Evolutionary conservation across 495 filamentous ascomycete genomes (phyloP).

Genomic region (Letharia lupina): DNA sequence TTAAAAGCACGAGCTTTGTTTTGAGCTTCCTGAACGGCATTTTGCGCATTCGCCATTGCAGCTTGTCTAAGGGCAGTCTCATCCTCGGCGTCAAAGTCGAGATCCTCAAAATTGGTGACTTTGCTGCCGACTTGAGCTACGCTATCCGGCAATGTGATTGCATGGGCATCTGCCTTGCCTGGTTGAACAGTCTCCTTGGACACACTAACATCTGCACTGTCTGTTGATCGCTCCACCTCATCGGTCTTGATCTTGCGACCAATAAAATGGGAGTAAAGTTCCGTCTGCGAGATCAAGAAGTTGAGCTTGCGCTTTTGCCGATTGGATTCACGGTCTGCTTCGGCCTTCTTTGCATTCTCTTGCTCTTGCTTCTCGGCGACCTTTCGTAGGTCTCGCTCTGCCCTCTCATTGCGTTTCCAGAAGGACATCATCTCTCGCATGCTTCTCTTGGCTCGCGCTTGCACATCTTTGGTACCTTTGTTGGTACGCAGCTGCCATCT

Average conservation of each 20-base stretch:
- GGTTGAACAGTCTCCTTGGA: constrained; percentile 38
- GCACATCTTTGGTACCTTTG: constrained; percentile 96
- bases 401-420: constrained; percentile 98
- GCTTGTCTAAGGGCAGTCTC: constrained; percentile 72
- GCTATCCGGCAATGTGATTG: constrained; percentile 50
- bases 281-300: constrained; percentile 98
- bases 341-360: constrained; percentile 90
- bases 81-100: constrained; percentile 94
- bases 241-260: constrained; percentile 97
- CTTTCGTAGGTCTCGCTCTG: constrained; percentile 90
- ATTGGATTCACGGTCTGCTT: constrained; percentile 93
- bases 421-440: constrained; percentile 99
- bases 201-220: constrained; percentile 59
- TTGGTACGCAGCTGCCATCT: constrained; percentile 96
- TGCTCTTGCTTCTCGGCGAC: constrained; percentile 92
- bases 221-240: constrained; percentile 81
- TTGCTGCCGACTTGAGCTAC: constrained; percentile 52
- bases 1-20: constrained; percentile 89
- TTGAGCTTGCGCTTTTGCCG: constrained; percentile 97
- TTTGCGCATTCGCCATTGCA: constrained; percentile 92
- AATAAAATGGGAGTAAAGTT: constrained; percentile 98
- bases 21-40: constrained; percentile 90
- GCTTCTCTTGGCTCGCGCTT: constrained; percentile 90
- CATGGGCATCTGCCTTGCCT: constrained; percentile 39
- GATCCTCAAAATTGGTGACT: constrained; percentile 84